phyloP scores from a whole-genome alignment of 2,329 filamentous ascomycete genomes.

The Sclerotinia minor region DNA sequence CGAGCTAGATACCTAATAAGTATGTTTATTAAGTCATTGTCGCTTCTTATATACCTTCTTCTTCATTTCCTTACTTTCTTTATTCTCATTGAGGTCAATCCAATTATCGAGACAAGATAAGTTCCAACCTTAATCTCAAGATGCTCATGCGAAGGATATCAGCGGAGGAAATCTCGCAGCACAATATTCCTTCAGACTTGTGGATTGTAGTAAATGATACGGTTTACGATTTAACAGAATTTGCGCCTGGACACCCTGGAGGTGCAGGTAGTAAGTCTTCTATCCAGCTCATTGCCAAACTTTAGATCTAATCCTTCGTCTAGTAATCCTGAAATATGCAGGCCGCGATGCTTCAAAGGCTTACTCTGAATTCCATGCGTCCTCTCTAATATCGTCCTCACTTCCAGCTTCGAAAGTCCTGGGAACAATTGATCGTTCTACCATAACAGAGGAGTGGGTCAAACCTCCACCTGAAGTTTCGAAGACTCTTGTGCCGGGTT shows the following conservation, averaged over 20 bases:
- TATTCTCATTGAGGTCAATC: background rate
- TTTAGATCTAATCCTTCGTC: background rate
- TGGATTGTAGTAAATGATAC: constrained; percentile 70
- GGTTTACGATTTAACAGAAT: constrained; percentile 68
- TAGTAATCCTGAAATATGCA: constrained; percentile 52
- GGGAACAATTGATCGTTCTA: constrained; percentile 51
- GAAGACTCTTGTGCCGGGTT: constrained; percentile 28
- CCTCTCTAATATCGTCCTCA: constrained; percentile 49
- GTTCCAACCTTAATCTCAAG: background rate
- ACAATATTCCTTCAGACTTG: constrained; percentile 52
- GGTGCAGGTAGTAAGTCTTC: constrained; percentile 52
- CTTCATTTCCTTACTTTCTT: no score
- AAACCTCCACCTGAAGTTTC: constrained; percentile 44
- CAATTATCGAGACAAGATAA: background rate
- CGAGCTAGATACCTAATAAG: background rate
- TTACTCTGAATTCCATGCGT: constrained; percentile 54
- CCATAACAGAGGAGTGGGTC: constrained; percentile 51
- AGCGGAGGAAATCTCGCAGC: constrained; percentile 48
- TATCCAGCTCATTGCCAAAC: background rate
- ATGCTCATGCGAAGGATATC: constrained; percentile 42
- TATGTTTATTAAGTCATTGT: background rate
- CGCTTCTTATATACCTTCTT: background rate
- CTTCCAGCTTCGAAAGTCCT: constrained; percentile 48
- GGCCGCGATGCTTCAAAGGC: constrained; percentile 55
- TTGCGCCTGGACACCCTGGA: constrained; percentile 63